A percentile compares a stretch with the other conserved stretches of the same genome.
Conservation (phyloP, 2,329 filamentous ascomycete genomes). For the Claviceps humidiphila region DNA sequence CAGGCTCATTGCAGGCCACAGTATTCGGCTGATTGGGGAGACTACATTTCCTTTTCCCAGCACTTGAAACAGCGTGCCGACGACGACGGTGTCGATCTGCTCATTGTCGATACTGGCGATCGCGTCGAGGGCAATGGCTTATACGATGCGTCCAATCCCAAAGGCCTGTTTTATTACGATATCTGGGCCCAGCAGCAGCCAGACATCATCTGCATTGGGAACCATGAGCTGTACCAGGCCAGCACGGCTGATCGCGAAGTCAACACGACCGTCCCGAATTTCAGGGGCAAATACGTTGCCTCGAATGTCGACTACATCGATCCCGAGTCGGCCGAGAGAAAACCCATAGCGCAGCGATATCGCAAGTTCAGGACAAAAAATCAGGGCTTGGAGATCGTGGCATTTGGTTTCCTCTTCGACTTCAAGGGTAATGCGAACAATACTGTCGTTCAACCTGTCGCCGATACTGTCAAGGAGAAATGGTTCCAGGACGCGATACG, state of each 20-base stretch:
- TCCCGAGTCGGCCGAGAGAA: conserved; percentile 52
- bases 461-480: conserved; percentile 63
- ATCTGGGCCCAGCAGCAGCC: conserved; percentile 74
- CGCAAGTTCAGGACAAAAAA: conserved; percentile 88
- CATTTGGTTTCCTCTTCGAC: conserved; percentile 91
- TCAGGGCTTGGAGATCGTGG: conserved; percentile 67
- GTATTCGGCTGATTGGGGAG: conserved; percentile 94
- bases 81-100: conserved; percentile 62
- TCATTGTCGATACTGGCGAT: conserved; percentile 94
- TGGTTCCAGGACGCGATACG: conserved; percentile 83
- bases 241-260: conserved; percentile 70
- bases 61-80: conserved; percentile 73
- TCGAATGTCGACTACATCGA: conserved; percentile 87
- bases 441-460: conserved; percentile 67
- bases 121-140: conserved; percentile 88
- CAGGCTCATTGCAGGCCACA: conserved; percentile 45
- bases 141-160: conserved; percentile 79
- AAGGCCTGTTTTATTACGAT: conserved; percentile 77
- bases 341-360: conserved; percentile 69
- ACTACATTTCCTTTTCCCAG: conserved; percentile 85
- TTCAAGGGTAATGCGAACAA: conserved; percentile 88
- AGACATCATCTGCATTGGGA: conserved; percentile 77
- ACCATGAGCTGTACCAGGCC: conserved; percentile 85
- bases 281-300: conserved; percentile 66
- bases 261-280: conserved; percentile 69